Percentiles rank a stretch among this genome's conserved stretches.
phyloP scores from a whole-genome alignment of 192 early-diverging fungal genomes.

The Backusella tuberculispora region DNA sequence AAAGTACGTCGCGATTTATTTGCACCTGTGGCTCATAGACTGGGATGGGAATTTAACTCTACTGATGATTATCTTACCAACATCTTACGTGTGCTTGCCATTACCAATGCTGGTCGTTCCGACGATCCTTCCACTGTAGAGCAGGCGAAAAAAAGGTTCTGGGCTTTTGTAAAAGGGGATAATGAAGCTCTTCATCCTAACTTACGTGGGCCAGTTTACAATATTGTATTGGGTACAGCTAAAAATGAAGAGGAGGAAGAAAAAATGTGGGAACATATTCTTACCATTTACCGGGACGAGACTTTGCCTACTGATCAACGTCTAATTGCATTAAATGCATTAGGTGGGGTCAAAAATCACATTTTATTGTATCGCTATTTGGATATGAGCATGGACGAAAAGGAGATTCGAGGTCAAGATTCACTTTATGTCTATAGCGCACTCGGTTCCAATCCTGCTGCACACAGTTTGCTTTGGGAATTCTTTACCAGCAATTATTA shows the following conservation, averaged over 20 bases:
- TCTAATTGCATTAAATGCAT: constrained; percentile 62
- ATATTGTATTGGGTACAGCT: constrained; percentile 66
- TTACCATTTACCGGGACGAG: constrained; percentile 63
- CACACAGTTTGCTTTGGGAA: constrained; percentile 66
- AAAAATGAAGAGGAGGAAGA: constrained; percentile 57
- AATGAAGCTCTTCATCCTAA: constrained; percentile 75
- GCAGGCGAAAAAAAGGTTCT: constrained; percentile 75
- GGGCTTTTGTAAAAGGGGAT: constrained; percentile 66
- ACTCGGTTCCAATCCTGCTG: constrained; percentile 54
- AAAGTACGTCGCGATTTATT: constrained; percentile 73
- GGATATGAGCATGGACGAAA: constrained; percentile 59
- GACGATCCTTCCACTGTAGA: constrained; percentile 64
- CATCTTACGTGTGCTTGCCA: constrained; percentile 75
- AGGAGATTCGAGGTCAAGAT: constrained; percentile 76
- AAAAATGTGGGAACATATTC: constrained; percentile 55
- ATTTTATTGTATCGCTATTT: constrained; percentile 64
- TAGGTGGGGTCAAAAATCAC: constrained; percentile 61
- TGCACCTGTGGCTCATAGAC: constrained; percentile 65
- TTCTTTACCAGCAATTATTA: constrained; percentile 68
- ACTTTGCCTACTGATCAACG: constrained; percentile 68
- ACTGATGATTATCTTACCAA: constrained; percentile 77
- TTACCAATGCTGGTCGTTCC: constrained; percentile 71
- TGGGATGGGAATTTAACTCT: constrained; percentile 79
- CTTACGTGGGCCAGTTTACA: constrained; percentile 72
- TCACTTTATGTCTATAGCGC: constrained; percentile 55